phyloP scores from a whole-genome alignment of 805 yeast species.

The Candida parachauliodes region DNA sequence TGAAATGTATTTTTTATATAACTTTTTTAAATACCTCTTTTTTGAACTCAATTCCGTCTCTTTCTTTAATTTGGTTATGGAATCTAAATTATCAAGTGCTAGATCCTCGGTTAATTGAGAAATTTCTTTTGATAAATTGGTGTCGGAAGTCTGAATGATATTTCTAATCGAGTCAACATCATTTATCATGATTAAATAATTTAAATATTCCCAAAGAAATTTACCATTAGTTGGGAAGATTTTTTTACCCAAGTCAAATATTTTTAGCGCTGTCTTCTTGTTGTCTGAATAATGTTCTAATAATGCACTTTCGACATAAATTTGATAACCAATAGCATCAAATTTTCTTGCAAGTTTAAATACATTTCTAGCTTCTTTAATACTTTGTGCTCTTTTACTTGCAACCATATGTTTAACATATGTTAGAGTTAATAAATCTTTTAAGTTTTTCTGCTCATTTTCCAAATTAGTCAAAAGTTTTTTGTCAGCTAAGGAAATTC shows the following conservation, averaged over 20 bases:
- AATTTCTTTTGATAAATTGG: conserved; percentile 43
- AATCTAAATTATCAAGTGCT: conserved; percentile 19
- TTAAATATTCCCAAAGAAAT: conserved; percentile 65
- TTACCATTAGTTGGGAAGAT: conserved; percentile 49
- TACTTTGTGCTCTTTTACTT: conserved; percentile 62
- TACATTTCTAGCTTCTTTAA: conserved; percentile 67
- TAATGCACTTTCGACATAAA: conserved; percentile 77
- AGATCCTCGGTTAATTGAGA: conserved; percentile 22
- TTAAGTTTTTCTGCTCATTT: conserved; percentile 19
- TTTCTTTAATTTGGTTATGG: conserved; percentile 46
- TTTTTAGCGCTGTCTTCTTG: conserved; percentile 64
- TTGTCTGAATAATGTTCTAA: conserved; percentile 73
- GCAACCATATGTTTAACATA: conserved; percentile 71
- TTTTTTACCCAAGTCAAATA: conserved; percentile 77
- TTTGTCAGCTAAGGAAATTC: conserved; percentile 13
- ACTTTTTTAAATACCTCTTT: conserved; percentile 24
- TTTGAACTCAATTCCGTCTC: conserved; percentile 21
- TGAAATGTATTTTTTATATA: conserved; percentile 49
- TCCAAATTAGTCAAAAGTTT: conserved; percentile 20
- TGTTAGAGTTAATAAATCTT: conserved; percentile 53
- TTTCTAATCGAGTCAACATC: conserved; percentile 76
- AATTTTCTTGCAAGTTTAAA: conserved; percentile 70
- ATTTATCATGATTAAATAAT: conserved; percentile 64
- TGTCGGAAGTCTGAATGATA: conserved; percentile 72
- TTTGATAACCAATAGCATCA: conserved; percentile 62